Evolutionary conservation across 2,329 filamentous ascomycete genomes (phyloP).

Genomic region (Fusarium sororula): DNA sequence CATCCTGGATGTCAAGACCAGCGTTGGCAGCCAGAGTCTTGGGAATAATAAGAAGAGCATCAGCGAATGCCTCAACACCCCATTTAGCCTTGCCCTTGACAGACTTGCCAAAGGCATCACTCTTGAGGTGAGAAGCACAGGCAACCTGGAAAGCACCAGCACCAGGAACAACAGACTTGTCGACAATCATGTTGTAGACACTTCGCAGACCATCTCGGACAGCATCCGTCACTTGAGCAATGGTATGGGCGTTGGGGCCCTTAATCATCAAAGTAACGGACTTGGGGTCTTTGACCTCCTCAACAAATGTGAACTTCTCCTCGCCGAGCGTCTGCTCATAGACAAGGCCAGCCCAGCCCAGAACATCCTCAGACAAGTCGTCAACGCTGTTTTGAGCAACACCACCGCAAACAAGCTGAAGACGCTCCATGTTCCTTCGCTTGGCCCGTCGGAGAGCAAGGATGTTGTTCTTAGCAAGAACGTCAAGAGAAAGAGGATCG

Average conservation of each 20-base stretch:
- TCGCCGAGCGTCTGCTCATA: constrained; percentile 98
- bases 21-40: constrained; percentile 97
- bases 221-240: constrained; percentile 94
- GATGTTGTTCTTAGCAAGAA: constrained; percentile 97
- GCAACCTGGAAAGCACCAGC: constrained; percentile 96
- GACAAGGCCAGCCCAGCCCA: constrained; percentile 95
- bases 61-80: constrained; percentile 93
- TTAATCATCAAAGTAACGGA: constrained; percentile 98
- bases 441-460: constrained; percentile 93
- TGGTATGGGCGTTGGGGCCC: constrained; percentile 96
- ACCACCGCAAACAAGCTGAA: constrained; percentile 94
- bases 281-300: constrained; percentile 98
- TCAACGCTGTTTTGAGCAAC: constrained; percentile 95
- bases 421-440: constrained; percentile 97
- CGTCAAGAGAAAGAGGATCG: constrained; percentile 93
- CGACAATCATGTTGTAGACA: constrained; percentile 99
- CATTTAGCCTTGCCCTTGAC: constrained; percentile 99
- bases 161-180: constrained; percentile 92
- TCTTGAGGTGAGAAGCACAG: constrained; percentile 85
- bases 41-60: constrained; percentile 93
- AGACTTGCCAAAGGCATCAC: constrained; percentile 85
- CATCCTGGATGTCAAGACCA: constrained; percentile 96
- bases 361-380: constrained; percentile 84
- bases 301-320: constrained; percentile 98
- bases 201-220: constrained; percentile 94